Percentiles rank a stretch among this genome's conserved stretches.
Conservation (phyloP, 345 rosid genomes). For the Leavenworthia alabamica region DNA sequence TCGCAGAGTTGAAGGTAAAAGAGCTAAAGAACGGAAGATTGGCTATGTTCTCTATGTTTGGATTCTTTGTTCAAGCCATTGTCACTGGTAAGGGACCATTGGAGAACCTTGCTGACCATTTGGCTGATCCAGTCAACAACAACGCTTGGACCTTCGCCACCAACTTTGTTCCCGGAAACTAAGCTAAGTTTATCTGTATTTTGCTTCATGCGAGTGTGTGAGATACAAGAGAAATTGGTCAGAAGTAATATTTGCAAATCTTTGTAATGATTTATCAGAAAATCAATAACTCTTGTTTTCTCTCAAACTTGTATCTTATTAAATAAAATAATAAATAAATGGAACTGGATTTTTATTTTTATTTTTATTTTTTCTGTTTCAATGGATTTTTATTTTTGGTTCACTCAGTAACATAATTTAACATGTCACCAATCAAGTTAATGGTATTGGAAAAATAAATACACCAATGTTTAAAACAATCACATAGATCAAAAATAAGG, state of each 20-base stretch:
- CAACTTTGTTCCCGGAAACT: slow-evolving; percentile 50
- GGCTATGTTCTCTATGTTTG: slow-evolving; percentile 54
- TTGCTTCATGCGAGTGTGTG: slow-evolving; percentile 18
- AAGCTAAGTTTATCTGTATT: slow-evolving; percentile 20
- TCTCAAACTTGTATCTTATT: not conserved
- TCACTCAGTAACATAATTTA: not conserved
- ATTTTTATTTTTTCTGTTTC: too few species aligned
- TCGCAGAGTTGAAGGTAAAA: slow-evolving; percentile 44
- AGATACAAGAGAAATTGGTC: slow-evolving; percentile 16
- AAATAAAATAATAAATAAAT: not conserved
- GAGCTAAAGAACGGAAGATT: slow-evolving; percentile 43
- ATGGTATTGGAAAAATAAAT: not conserved
- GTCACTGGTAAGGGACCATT: slow-evolving; percentile 46
- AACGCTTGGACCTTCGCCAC: slow-evolving; percentile 52
- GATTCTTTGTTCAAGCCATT: slow-evolving; percentile 52
- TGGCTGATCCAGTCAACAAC: slow-evolving; percentile 47
- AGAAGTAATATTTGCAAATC: slow-evolving; percentile 17
- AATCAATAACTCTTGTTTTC: too few species aligned
- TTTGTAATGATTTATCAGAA: too few species aligned
- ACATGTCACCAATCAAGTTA: not conserved
- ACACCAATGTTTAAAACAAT: slow-evolving; percentile 3
- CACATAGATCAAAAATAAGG: not conserved
- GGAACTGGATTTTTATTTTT: not conserved
- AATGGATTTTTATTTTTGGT: not conserved
- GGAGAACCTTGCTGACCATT: slow-evolving; percentile 44